Evolutionary conservation across 2,329 filamentous ascomycete species (phyloP), one percentile per base, ranked within the genome.

Genomic region (Aspergillus sp.): DNA sequence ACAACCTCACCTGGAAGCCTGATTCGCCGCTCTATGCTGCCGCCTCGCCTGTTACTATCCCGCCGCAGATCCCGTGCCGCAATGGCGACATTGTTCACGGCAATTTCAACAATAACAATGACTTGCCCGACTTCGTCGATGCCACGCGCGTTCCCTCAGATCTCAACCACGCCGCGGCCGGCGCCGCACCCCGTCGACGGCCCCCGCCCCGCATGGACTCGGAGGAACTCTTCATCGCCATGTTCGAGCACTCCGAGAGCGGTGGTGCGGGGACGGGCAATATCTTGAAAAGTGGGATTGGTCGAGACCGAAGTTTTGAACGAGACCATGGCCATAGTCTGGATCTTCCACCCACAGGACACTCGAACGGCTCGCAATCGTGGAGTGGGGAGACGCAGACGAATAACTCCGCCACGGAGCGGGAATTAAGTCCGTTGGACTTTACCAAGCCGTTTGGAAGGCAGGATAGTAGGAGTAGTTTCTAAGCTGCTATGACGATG

Each of bases 61-160:
- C 51, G n/a, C 10, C 39, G 19, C 23, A 7, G 13, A 49, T 36
- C 5, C 32, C 32, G 11, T 36, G 32, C 11, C 32, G 32, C 5
- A 36, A 36, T 2, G 32, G 32, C 1, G 32, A 36, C 11, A 13
- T 36, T 2, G 11, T 36, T 2, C 0, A 36, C 32, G 32, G 11
- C 1, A 30, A 11, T 30, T 30, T 30, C 27, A 36, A 36, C 32
- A 36, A 36, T 6, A 36, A 36, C 32, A 36, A 15, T 36, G 73
- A 77, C 2, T 68, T 77, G 36, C 77, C 78, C 1, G 78, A 80
- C 55, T 80, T 81, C 58, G 78, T 81, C 59, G 78, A 81, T 60
- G 71, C 78, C 30, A 75, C 71, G 15, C 78, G 77, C 39, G 71
- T 80, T 56, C 77, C 75, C 10, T 73, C 74, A 8, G 78, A 80